These are phyloP conservation scores for Diplocarpon mali DNA, from an alignment of 2,329 filamentous ascomycete genomes.

Conservation along the genomic window DNA sequence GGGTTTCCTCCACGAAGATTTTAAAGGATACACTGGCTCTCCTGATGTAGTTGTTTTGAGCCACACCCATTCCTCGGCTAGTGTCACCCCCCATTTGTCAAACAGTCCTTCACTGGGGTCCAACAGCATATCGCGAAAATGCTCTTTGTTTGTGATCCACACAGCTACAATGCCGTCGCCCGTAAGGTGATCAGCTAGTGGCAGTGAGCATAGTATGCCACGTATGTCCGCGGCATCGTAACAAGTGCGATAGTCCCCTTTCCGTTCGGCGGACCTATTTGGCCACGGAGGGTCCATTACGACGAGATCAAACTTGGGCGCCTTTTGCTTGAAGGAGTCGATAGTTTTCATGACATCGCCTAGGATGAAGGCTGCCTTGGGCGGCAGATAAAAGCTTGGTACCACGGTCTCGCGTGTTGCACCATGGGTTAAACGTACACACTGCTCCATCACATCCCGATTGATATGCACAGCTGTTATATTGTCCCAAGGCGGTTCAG, in stretches of 20 bases:
- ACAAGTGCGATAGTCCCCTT: conserved; percentile 40
- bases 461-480: too few species aligned
- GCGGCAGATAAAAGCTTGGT: not conserved
- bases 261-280: conserved; percentile 60
- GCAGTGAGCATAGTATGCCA: conserved; percentile 40
- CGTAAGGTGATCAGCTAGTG: conserved; percentile 43
- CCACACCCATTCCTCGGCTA: conserved; percentile 67
- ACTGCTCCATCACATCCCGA: too few species aligned
- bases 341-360: conserved; percentile 11
- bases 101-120: conserved; percentile 43
- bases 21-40: conserved; percentile 50
- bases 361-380: conserved; percentile 3
- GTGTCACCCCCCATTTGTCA: conserved; percentile 52
- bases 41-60: conserved; percentile 58
- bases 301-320: conserved; percentile 51
- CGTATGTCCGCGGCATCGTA: conserved; percentile 34
- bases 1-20: conserved; percentile 58
- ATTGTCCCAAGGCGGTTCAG: too few species aligned
- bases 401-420: not conserved
- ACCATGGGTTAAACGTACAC: too few species aligned
- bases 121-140: conserved; percentile 42
- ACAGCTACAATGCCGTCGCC: conserved; percentile 51
- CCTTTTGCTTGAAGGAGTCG: conserved; percentile 3
- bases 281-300: conserved; percentile 74
- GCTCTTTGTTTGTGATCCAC: conserved; percentile 67